Conservation (phyloP, 176 grass and related monocot genomes). For the Rhynchospora tenuis region DNA sequence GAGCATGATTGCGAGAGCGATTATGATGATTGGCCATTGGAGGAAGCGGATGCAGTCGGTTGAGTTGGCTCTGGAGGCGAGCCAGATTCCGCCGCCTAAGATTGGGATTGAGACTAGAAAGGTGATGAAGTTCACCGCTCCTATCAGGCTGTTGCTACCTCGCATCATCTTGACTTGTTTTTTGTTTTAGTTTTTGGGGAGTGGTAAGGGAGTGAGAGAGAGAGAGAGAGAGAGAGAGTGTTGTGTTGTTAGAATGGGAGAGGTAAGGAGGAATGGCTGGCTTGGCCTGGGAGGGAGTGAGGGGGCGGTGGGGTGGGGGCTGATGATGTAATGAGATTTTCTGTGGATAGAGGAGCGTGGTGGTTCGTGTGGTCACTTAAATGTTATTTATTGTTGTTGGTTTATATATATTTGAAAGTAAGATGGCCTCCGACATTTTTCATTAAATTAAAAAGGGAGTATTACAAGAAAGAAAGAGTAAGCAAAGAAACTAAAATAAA, state of each 20-base stretch:
- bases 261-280: not conserved
- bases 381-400: no score
- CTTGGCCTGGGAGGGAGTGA: not conserved
- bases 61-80: slow-evolving; percentile 52
- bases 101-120: slow-evolving; percentile 87
- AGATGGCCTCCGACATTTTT: no score
- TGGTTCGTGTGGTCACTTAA: no score
- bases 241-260: not conserved
- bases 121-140: slow-evolving; percentile 76
- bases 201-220: not conserved
- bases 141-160: slow-evolving; percentile 48
- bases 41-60: slow-evolving; percentile 96
- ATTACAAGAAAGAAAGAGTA: no score
- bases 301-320: not conserved
- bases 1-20: slow-evolving; percentile 69
- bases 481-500: no score
- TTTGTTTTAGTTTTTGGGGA: not conserved
- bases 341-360: not conserved
- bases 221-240: not conserved
- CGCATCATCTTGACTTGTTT: slow-evolving; percentile 40
- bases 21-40: slow-evolving; percentile 90
- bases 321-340: not conserved
- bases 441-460: no score
- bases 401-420: no score
- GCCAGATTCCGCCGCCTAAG: slow-evolving; percentile 88